Percentiles rank a stretch among this genome's conserved stretches.
These are phyloP conservation scores for Fonsecaea erecta DNA, from an alignment of 2,329 filamentous ascomycete genomes.

Conservation along the genomic window DNA sequence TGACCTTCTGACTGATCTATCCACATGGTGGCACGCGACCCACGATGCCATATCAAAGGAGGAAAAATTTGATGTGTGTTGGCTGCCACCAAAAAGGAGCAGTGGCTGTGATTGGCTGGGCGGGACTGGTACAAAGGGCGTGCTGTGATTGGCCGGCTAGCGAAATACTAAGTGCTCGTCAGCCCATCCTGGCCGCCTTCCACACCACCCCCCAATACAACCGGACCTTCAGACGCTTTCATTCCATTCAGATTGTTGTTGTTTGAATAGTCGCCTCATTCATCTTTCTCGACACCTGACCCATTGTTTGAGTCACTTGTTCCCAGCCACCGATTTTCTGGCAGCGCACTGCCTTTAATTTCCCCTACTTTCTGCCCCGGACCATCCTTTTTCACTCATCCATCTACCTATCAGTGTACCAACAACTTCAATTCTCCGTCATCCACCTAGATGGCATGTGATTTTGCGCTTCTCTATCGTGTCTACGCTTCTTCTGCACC, in stretches of 20 bases:
- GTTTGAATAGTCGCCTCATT: constrained; percentile 3
- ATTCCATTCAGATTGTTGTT: constrained; percentile 14
- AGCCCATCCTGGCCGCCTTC: constrained; percentile 3
- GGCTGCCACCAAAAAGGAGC: not conserved
- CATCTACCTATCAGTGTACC: not conserved
- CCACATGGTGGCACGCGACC: no score
- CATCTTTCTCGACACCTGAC: not conserved
- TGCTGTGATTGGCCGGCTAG: constrained; percentile 4
- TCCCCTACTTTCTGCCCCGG: not conserved
- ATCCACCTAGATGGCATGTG: constrained; percentile 15
- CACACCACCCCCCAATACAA: not conserved
- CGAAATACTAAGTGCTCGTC: not conserved
- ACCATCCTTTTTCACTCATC: constrained; percentile 12
- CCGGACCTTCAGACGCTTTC: not conserved
- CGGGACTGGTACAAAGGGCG: not conserved
- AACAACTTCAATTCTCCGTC: constrained; percentile 15
- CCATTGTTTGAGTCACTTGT: not conserved
- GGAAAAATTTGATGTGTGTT: not conserved
- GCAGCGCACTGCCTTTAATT: constrained; percentile 3
- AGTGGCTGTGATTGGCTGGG: constrained; percentile 1
- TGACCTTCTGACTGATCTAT: not conserved
- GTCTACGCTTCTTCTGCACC: not conserved
- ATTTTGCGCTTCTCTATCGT: not conserved
- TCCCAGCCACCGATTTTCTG: not conserved
- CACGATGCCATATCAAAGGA: not conserved